phyloP scores from a whole-genome alignment of 441 rosid genomes.

The Adansonia grandidieri region DNA sequence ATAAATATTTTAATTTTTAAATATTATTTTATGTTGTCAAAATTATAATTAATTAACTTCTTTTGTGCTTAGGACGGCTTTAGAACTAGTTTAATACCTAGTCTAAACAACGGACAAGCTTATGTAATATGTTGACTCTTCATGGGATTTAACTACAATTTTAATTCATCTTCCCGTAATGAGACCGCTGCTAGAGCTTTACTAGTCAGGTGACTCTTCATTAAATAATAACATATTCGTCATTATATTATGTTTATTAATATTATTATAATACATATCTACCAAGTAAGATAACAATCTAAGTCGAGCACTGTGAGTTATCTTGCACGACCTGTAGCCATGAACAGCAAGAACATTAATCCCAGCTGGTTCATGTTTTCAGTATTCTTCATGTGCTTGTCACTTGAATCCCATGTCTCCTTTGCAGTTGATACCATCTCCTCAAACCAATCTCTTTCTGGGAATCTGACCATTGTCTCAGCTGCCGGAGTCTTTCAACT shows the following conservation, averaged over 20 bases:
- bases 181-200: too few species aligned
- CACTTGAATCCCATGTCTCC: constrained; percentile 29
- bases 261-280: neutral
- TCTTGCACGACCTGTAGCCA: constrained; percentile 22
- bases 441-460: constrained; percentile 44
- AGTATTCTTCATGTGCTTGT: constrained; percentile 20
- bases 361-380: constrained; percentile 20
- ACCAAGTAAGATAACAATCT: neutral
- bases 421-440: constrained; percentile 44
- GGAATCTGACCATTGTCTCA: constrained; percentile 48
- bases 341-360: constrained; percentile 24
- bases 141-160: too few species aligned
- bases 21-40: too few species aligned
- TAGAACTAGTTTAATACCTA: too few species aligned
- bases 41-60: too few species aligned
- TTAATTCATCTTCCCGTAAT: too few species aligned
- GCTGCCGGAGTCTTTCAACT: constrained; percentile 36
- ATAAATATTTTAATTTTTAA: too few species aligned
- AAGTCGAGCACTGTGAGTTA: neutral
- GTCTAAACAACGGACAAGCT: too few species aligned
- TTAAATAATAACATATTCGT: neutral
- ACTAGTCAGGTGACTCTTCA: neutral
- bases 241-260: neutral
- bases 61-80: too few species aligned
- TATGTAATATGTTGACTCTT: too few species aligned